A percentile compares a stretch with the other conserved stretches of the same genome.
Evolutionary conservation across 1,284 basidiomycete genomes (phyloP).

Genomic region (Pseudozyma thailandica): DNA sequence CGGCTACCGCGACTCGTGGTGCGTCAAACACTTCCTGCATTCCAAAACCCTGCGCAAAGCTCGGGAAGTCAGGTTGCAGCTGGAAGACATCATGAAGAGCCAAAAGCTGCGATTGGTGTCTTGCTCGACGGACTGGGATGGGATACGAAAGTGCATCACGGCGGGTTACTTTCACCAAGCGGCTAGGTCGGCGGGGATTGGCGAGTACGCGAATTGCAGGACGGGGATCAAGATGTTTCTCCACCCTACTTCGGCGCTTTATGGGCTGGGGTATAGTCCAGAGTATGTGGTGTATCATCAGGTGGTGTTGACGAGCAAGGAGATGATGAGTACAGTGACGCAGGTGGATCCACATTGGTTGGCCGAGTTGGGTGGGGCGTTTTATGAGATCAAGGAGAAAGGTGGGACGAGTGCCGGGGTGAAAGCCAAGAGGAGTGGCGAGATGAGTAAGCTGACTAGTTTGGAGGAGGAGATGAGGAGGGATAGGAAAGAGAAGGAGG

Average conservation of each 20-base stretch:
- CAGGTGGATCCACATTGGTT: slow-evolving; percentile 68
- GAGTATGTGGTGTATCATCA: slow-evolving; percentile 98
- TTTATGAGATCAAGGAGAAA: slow-evolving; percentile 90
- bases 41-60: slow-evolving; percentile 94
- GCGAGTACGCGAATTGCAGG: slow-evolving; percentile 96
- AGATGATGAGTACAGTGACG: slow-evolving; percentile 65
- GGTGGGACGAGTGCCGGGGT: slow-evolving; percentile 75
- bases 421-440: slow-evolving; percentile 76
- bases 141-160: slow-evolving; percentile 95
- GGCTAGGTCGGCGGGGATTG: slow-evolving; percentile 95
- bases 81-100: slow-evolving; percentile 98
- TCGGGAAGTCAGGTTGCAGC: slow-evolving; percentile 92
- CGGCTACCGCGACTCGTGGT: slow-evolving; percentile 90
- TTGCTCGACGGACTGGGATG: slow-evolving; percentile 93
- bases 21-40: slow-evolving; percentile 92
- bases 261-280: slow-evolving; percentile 95
- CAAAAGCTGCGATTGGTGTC: slow-evolving; percentile 93
- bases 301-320: slow-evolving; percentile 64
- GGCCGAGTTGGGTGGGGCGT: slow-evolving; percentile 77
- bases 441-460: slow-evolving; percentile 88
- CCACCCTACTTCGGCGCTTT: slow-evolving; percentile 95
- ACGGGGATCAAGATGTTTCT: slow-evolving; percentile 87
- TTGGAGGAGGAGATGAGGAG: slow-evolving; percentile 73
- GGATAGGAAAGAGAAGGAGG: slow-evolving; percentile 35
- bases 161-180: slow-evolving; percentile 99